These are phyloP conservation scores for Blastocystis hominis DNA, from an alignment of 352 stramenopile genomes.

Conservation along the genomic window DNA sequence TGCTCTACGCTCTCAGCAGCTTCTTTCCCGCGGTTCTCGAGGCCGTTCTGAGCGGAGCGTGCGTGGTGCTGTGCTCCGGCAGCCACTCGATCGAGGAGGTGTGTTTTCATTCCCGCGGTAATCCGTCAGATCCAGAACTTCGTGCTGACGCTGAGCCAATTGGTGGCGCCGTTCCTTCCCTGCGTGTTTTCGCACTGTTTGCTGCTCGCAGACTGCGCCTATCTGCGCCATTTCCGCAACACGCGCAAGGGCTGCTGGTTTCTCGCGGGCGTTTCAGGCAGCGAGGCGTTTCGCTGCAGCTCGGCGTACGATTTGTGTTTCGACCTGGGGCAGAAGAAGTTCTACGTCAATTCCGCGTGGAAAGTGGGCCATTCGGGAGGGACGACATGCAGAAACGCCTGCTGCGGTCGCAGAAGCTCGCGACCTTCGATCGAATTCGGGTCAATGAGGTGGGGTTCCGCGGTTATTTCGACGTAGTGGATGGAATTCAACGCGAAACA, in stretches of 20 bases:
- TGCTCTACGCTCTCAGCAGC: not conserved
- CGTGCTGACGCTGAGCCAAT: not conserved
- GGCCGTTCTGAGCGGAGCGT: not conserved
- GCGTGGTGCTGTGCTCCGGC: not conserved
- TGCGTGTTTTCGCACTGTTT: not conserved
- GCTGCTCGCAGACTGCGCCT: not conserved
- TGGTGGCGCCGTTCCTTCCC: conserved; percentile 22
- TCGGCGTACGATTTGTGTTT: conserved; percentile 22
- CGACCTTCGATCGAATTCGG: not conserved
- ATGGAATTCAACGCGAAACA: not conserved
- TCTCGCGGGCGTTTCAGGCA: not conserved
- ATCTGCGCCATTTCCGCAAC: not conserved
- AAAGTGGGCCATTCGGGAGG: not conserved
- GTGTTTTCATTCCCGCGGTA: not conserved
- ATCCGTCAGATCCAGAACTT: not conserved
- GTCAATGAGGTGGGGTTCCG: not conserved
- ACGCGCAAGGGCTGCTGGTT: not conserved
- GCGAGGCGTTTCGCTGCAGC: not conserved
- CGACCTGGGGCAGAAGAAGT: not conserved
- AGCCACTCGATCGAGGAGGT: not conserved
- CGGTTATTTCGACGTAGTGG: not conserved
- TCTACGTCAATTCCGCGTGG: not conserved
- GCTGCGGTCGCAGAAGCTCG: not conserved
- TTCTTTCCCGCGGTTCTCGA: not conserved
- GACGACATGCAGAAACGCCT: not conserved